Evolutionary conservation across 2,329 filamentous ascomycete genomes (phyloP).

Genomic region (Botrytis fabae): DNA sequence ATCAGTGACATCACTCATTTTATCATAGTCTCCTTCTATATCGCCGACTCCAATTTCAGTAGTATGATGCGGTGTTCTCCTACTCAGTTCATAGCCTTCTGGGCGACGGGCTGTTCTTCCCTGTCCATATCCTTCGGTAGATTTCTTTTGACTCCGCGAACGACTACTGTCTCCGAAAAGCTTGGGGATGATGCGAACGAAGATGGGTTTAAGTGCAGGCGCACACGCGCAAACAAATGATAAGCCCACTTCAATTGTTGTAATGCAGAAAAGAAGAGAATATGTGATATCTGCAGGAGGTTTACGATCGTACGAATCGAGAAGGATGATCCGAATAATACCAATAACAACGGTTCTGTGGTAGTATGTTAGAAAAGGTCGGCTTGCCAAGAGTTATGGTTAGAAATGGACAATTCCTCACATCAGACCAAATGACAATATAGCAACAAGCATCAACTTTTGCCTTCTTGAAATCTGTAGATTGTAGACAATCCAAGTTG

Average conservation of each 20-base stretch:
- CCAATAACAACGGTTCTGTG: background rate
- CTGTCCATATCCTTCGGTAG: background rate
- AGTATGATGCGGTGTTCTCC: background rate
- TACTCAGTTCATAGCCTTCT: conserved; percentile 7
- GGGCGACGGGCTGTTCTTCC: conserved; percentile 3
- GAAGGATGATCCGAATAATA: conserved; percentile 4
- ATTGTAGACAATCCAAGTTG: conserved; percentile 29
- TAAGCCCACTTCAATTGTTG: conserved; percentile 24
- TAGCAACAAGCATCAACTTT: conserved; percentile 23
- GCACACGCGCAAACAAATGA: conserved; percentile 25
- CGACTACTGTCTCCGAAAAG: conserved; percentile 11
- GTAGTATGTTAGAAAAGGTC: background rate
- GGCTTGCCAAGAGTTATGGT: background rate
- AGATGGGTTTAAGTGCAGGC: conserved; percentile 22
- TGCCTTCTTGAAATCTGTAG: conserved; percentile 23
- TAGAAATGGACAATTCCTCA: background rate
- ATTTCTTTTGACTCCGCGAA: background rate
- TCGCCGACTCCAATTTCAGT: background rate
- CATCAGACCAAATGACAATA: conserved; percentile 14
- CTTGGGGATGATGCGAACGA: conserved; percentile 18
- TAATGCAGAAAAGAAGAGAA: conserved; percentile 20
- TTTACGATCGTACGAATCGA: background rate
- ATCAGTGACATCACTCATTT: conserved; percentile 9
- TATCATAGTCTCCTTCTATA: background rate
- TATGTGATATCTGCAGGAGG: conserved; percentile 4